Base-by-base conservation (phyloP, 129 eudicot genomes). In the Cynara cardunculus region DNA sequence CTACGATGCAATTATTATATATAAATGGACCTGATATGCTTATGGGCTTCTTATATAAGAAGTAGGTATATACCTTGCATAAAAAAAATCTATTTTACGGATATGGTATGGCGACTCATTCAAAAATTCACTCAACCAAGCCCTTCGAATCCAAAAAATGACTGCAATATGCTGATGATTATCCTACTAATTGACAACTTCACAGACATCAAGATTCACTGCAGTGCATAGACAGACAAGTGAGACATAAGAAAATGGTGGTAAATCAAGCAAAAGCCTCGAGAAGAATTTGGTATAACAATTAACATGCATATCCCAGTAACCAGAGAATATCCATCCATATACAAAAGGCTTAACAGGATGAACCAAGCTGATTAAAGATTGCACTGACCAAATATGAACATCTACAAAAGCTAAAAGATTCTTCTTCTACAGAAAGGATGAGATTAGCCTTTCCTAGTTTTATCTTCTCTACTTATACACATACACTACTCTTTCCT, bases 371-470 rank as follows among this genome's bases (percentile, higher is more conserved):
- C 76, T 35, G 61, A 72, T 24, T 73, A 41, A 44, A 49, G 14
- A 28, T 21, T 37, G 34, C 39, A 61, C 16, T 24, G 12, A 19
- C 69, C 2, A 61, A 76, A 49, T 61, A 76, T 76, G 67, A 78
- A n/a, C 76, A 68, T 64, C 66, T 26, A 81, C 79, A 31, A 71
- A 31, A 59, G 53, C 72, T 77, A 64, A 64, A 34, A 64, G 72
- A 77, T 76, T 64, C 59, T 62, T 64, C 72, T 76, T 59, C 80
- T 44, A 34, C 67, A 61, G 78, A 81, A 81, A 81, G 69, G 80
- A 44, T 32, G 80, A 66, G 80, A 74, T 74, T 74, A 81, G 80
- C 80, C 80, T 74, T 66, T 74, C 80, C 79, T 81, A 67, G 69
- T 64, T 73, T 31, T 30, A 74, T 81, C 67, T 81, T 70, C 69